phyloP scores from a whole-genome alignment of 2,329 filamentous ascomycete genomes.

The Fusarium incarnatum region DNA sequence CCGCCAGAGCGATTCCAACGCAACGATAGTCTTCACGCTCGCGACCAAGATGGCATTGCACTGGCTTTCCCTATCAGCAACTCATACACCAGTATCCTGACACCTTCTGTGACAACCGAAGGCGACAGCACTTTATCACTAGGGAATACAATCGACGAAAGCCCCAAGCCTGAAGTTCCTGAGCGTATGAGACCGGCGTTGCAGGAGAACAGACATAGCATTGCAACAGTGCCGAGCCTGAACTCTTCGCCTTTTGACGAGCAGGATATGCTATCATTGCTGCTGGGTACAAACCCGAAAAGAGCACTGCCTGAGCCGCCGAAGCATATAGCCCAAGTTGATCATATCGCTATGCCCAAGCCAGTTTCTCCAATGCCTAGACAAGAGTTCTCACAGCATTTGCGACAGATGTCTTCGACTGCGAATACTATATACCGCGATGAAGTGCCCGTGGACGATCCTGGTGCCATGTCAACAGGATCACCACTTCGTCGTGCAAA shows the following conservation, averaged over 20 bases:
- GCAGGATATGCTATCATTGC: constrained; percentile 49
- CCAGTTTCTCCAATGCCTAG: constrained; percentile 47
- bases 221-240: constrained; percentile 28
- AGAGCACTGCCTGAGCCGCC: constrained; percentile 50
- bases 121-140: constrained; percentile 32
- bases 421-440: constrained; percentile 46
- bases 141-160: constrained; percentile 19
- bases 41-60: constrained; percentile 29
- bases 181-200: constrained; percentile 15
- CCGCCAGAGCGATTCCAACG: constrained; percentile 29
- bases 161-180: constrained; percentile 14
- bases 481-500: constrained; percentile 41
- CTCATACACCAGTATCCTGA: constrained; percentile 44
- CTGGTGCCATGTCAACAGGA: constrained; percentile 34
- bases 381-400: constrained; percentile 31
- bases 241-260: constrained; percentile 52
- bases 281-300: constrained; percentile 42
- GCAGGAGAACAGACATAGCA: constrained; percentile 30
- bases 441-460: constrained; percentile 24
- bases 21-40: constrained; percentile 21
- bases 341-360: constrained; percentile 45
- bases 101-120: constrained; percentile 41
- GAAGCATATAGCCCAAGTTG: constrained; percentile 42
- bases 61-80: constrained; percentile 41
- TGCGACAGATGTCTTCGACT: constrained; percentile 39